Conservation (phyloP, 352 stramenopile genomes). For the Elongisporangium undulatum region DNA sequence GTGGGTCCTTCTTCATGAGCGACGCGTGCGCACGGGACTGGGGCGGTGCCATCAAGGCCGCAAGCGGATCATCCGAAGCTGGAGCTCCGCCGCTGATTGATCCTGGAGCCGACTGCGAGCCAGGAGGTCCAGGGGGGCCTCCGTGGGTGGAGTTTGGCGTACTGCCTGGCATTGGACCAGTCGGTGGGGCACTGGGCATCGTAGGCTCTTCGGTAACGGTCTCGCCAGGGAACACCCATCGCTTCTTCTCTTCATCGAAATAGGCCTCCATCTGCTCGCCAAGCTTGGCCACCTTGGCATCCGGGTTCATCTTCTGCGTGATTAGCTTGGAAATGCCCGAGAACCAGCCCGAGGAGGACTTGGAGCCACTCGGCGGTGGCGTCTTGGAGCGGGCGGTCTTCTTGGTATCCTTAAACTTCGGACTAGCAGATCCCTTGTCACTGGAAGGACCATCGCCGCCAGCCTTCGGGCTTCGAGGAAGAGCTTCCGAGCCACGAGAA, state of each 20-base stretch:
- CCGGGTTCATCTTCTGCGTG: conserved; percentile 74
- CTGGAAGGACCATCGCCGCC: conserved; percentile 37
- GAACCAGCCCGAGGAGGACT: conserved; percentile 40
- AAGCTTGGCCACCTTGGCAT: conserved; percentile 78
- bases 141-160: conserved; percentile 27
- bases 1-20: conserved; percentile 82
- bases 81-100: conserved; percentile 43
- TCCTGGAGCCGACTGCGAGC: conserved; percentile 58
- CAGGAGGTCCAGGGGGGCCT: conserved; percentile 31
- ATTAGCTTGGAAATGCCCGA: conserved; percentile 45
- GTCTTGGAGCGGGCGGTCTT: conserved; percentile 73
- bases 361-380: conserved; percentile 64
- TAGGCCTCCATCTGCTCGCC: conserved; percentile 78
- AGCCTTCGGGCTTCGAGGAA: conserved; percentile 6
- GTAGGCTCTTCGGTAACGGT: conserved; percentile 47
- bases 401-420: conserved; percentile 60
- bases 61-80: conserved; percentile 53
- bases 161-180: conserved; percentile 49
- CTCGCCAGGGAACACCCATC: conserved; percentile 87
- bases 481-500: conserved; percentile 1
- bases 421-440: conserved; percentile 68
- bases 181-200: conserved; percentile 71
- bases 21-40: conserved; percentile 34
- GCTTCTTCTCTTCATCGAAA: conserved; percentile 77
- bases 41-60: conserved; percentile 79